A percentile compares a stretch with the other conserved stretches of the same genome.
Evolutionary conservation across 495 filamentous ascomycete species (phyloP).

Genomic region (Daldinia childiae): DNA sequence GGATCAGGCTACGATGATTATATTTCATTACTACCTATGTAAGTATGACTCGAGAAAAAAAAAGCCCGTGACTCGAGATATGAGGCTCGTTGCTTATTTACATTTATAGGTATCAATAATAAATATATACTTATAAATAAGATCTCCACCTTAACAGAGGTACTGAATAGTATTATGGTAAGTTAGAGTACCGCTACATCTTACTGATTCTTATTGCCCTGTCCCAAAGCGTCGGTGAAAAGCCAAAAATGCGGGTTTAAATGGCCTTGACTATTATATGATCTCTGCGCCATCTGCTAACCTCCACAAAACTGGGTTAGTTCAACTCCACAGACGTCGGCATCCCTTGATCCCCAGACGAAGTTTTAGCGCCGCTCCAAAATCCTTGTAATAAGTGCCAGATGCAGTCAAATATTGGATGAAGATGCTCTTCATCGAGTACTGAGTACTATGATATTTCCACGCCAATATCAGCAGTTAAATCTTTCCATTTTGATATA

Average conservation of each 20-base stretch:
- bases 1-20: slow-evolving; percentile 9
- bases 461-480: background rate
- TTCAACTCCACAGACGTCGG: slow-evolving; percentile 12
- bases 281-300: slow-evolving; percentile 20
- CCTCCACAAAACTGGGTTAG: slow-evolving; percentile 27
- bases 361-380: slow-evolving; percentile 18
- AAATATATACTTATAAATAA: background rate
- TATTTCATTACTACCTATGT: slow-evolving; percentile 3
- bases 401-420: slow-evolving; percentile 19
- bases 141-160: background rate
- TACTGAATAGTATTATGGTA: background rate
- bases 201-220: slow-evolving; percentile 1
- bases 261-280: slow-evolving; percentile 30
- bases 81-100: slow-evolving; percentile 27
- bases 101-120: background rate
- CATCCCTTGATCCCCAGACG: slow-evolving; percentile 17
- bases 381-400: slow-evolving; percentile 30
- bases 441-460: background rate
- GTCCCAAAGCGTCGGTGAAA: slow-evolving; percentile 36
- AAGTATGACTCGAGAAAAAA: slow-evolving; percentile 28
- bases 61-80: slow-evolving; percentile 24
- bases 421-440: slow-evolving; percentile 7
- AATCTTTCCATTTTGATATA: background rate
- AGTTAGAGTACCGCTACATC: background rate
- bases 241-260: slow-evolving; percentile 40